phyloP scores from a whole-genome alignment of 176 grass and related monocot genomes.

The Aegilops tauschii region DNA sequence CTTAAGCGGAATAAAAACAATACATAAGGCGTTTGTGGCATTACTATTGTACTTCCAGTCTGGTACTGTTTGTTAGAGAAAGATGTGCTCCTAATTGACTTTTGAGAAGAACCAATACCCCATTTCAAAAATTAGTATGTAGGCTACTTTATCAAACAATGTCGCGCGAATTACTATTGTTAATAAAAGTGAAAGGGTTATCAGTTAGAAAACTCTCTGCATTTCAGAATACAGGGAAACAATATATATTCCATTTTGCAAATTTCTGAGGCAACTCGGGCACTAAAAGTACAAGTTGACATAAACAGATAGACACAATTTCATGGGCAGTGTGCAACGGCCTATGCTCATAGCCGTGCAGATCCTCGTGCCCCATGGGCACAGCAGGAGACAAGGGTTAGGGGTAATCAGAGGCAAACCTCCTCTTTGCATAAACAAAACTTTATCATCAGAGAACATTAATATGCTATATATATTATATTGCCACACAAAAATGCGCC shows the following conservation, averaged over 20 bases:
- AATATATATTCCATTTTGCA: neutral
- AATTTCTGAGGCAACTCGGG: constrained; percentile 6
- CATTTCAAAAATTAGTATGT: neutral
- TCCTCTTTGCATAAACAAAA: neutral
- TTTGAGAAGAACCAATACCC: neutral
- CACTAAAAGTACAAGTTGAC: neutral
- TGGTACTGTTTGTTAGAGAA: neutral
- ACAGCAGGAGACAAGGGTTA: neutral
- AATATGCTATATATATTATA: neutral
- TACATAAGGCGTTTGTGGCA: neutral
- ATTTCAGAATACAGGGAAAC: neutral
- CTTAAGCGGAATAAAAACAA: neutral
- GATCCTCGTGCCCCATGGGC: neutral
- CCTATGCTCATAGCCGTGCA: neutral
- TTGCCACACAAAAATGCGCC: constrained; percentile 9
- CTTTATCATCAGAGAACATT: neutral
- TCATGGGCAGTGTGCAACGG: neutral
- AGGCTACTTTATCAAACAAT: neutral
- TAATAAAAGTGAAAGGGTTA: neutral
- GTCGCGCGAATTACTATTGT: neutral
- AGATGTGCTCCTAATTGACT: neutral
- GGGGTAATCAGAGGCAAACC: neutral
- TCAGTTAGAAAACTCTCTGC: neutral
- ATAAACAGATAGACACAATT: constrained; percentile 1
- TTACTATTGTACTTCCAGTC: constrained; percentile 7